These are phyloP conservation scores for Lachnellula hyalina DNA, from an alignment of 2,329 filamentous ascomycete species.

Conservation along the genomic window DNA sequence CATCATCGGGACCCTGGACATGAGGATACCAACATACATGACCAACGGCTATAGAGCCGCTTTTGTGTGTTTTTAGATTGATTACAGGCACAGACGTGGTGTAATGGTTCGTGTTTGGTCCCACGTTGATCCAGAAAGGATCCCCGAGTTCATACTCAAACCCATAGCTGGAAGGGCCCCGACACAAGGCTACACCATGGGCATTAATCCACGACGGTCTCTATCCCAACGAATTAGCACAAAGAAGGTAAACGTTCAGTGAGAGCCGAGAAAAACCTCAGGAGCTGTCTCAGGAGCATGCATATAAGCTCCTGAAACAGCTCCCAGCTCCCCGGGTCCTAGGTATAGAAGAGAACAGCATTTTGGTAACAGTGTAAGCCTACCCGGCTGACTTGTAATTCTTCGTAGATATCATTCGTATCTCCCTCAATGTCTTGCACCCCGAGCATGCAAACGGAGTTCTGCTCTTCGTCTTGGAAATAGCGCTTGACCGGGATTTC, in stretches of 20 bases:
- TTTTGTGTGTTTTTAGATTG: constrained; percentile 18
- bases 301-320: no score
- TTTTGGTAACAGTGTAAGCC: no score
- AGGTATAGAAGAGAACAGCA: no score
- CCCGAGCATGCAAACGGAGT: constrained; percentile 20
- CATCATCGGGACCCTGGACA: constrained; percentile 11
- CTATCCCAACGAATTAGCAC: no score
- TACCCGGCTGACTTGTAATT: constrained; percentile 4
- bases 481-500: constrained; percentile 18
- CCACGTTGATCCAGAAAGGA: constrained; percentile 21
- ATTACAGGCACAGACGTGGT: constrained; percentile 17
- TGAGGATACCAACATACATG: constrained; percentile 24
- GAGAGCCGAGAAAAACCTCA: no score
- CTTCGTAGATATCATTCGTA: constrained; percentile 12
- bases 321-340: no score
- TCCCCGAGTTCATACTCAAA: constrained; percentile 16
- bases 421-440: constrained; percentile 23
- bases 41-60: constrained; percentile 13
- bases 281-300: no score
- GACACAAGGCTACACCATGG: constrained; percentile 19
- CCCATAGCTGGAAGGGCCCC: constrained; percentile 6
- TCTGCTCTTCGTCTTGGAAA: constrained; percentile 14
- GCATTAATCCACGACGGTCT: constrained; percentile 7
- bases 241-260: no score
- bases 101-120: constrained; percentile 1